Percentiles rank a stretch among this genome's conserved stretches.
Conservation (phyloP, 805 yeast species). For the Cyberlindnera meyerae region DNA sequence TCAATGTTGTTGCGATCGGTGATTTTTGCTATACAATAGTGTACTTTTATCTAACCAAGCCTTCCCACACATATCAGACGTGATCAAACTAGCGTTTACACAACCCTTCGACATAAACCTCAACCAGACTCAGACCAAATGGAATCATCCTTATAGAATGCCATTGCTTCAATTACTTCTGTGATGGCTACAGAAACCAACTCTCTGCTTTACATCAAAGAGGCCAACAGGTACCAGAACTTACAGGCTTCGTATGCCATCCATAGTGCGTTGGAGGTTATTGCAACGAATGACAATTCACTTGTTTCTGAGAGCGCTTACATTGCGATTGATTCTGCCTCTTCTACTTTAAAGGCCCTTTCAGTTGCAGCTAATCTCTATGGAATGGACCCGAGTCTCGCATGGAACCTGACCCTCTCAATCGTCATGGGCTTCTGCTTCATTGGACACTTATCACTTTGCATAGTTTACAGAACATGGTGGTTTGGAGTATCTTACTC, state of each 20-base stretch:
- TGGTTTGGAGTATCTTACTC: constrained; percentile 61
- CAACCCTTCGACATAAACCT: not conserved
- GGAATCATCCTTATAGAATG: not conserved
- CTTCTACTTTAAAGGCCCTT: constrained; percentile 8
- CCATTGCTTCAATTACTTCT: constrained; percentile 5
- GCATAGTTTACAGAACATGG: constrained; percentile 46
- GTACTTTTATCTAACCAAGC: no score
- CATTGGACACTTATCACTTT: constrained; percentile 36
- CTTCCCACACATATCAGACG: no score
- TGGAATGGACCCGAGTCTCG: constrained; percentile 45
- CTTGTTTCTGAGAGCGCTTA: constrained; percentile 13
- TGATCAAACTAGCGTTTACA: no score
- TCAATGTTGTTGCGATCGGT: no score
- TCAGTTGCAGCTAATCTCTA: constrained; percentile 21
- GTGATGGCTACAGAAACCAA: constrained; percentile 17
- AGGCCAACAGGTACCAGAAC: constrained; percentile 12
- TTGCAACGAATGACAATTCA: constrained; percentile 3
- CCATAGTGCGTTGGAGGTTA: constrained; percentile 10
- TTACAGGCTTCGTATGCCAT: constrained; percentile 13
- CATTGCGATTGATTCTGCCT: constrained; percentile 10
- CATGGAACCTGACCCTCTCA: constrained; percentile 56
- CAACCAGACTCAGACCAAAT: not conserved
- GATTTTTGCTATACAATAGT: no score
- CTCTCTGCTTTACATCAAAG: constrained; percentile 1
- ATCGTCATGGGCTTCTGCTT: constrained; percentile 31